Base-by-base conservation (phyloP, 2,329 filamentous ascomycete species). In the Penicillium paneum region DNA sequence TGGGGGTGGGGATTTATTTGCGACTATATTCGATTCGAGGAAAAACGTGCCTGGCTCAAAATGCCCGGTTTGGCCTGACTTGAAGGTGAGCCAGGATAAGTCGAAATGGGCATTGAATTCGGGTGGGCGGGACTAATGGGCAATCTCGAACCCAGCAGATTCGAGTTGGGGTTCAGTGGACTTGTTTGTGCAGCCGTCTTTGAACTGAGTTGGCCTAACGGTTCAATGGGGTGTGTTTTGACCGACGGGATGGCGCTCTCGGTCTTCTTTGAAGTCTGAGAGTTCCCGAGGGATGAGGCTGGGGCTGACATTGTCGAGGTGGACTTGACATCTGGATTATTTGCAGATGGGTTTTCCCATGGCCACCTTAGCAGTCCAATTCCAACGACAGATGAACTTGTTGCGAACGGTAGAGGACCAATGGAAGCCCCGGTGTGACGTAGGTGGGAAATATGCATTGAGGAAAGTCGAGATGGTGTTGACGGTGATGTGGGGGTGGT, bases 61-160 rank as follows among this genome's bases (percentile, higher is more conserved):
- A 17, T 28, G 32, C 34, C 26, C 17, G 26, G 17, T 8, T 26
- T 46, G 15, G 24, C 11, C n/a, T 31, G 41, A 26, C 6, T 24
- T 38, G 31, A 15, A 32, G 39, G 5, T 32, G 39, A 6, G 8
- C 32, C 28, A 4, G 41, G 4, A 28, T 36, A 39, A 21, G 24
- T 29, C 4, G 39, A 34, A 41, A 2, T n/a, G 19, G 32, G 26
- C 31, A 29, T 43, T 11, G 40, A 15, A 41, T 29, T 34, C 28
- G 10, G 10, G 15, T 50, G 32, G 17, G 52, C 32, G 29, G 52
- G 52, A n/a, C 47, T 54, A 21, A 54, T 54, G n/a, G 49, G 49
- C 35, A 52, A 29, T 8, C 34, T 47, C 7, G 49, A 52, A 34
- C 19, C 31, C 13, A 48, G 35, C 15, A 52, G 17, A 31, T 28